Base-by-base conservation (phyloP, 257 asterid species). In the Nicotiana sylvestris region DNA sequence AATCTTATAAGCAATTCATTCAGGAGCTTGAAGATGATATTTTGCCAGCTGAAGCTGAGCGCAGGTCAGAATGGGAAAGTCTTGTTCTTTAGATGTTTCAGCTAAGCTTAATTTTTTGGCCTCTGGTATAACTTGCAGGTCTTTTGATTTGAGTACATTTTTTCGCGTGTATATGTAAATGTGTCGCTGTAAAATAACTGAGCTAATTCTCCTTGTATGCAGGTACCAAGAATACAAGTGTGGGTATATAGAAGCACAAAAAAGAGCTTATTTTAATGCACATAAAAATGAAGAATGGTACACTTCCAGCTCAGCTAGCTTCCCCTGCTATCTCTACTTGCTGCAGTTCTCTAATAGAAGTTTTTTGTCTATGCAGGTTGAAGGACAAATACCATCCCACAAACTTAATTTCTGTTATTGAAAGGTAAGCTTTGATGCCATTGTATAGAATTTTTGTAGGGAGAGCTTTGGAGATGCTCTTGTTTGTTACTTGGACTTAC, bases 21-120 rank as follows among this genome's bases (percentile, higher is more conserved):
- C 99, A 94, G 93, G 99, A 96, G 92, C 98, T 96, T 87, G 99
- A 96, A 89, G 99, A 96, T 90, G 99, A 96, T 85, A 91, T 96
- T 81, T 85, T 93, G 81, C 99, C 99, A 58, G 83, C 97, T 87
- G 99, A 96, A 87, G 99, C 99, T 53, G 99, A 96, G 87, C 93
- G 92, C 84, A 96, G 99, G 99, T 96, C 70, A 86, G 92, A 79
- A 68, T 49, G 43, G 53, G 82, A 64, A 80, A 79, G 39, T 66
- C 61, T 65, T 66, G 65, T 81, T 69, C 64, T 79, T 35, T 56
- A 39, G 84, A 76, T 83, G 78, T 80, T 84, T 84, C 25, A 6
- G 62, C 77, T 77, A 87, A 78, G 78, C 82, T 82, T 77, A 76
- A 3, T 51, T 76, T 76, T 9, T 51, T 76, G 62, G 46, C 43